Percentiles rank a stretch among this genome's conserved stretches.
Conservation (phyloP, 2,329 filamentous ascomycete species). For the Nothomitra cinnamomea region DNA sequence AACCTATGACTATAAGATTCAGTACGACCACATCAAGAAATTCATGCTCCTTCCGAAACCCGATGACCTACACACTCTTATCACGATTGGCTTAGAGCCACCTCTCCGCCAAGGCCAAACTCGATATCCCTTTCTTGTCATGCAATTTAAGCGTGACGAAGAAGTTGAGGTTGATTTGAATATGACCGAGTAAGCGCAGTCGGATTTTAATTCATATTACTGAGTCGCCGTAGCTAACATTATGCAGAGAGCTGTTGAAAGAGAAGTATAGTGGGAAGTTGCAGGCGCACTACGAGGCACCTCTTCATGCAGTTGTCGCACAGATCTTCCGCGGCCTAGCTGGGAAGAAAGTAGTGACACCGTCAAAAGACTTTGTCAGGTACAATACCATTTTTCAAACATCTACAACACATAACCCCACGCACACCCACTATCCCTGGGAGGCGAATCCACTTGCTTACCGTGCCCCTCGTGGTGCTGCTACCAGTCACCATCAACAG, state of each 20-base stretch:
- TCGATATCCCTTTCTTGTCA: slow-evolving; percentile 92
- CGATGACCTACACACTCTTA: slow-evolving; percentile 91
- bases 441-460: background rate
- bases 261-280: slow-evolving; percentile 81
- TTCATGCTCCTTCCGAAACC: slow-evolving; percentile 97
- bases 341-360: slow-evolving; percentile 86
- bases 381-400: slow-evolving; percentile 17
- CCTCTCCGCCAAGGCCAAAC: slow-evolving; percentile 94
- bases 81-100: slow-evolving; percentile 86
- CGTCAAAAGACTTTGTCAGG: slow-evolving; percentile 85
- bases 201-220: background rate
- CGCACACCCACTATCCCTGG: no score
- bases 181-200: slow-evolving; percentile 52
- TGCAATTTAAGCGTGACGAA: slow-evolving; percentile 97
- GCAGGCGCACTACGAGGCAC: slow-evolving; percentile 78
- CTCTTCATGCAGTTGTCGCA: slow-evolving; percentile 81
- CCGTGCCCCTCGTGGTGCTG: background rate
- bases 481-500: slow-evolving; percentile 63
- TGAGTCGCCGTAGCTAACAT: background rate
- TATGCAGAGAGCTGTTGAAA: slow-evolving; percentile 49
- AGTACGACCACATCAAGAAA: slow-evolving; percentile 95
- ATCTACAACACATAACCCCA: background rate
- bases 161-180: slow-evolving; percentile 94
- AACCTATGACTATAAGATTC: slow-evolving; percentile 99
- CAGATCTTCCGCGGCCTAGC: slow-evolving; percentile 90